A percentile compares a stretch with the other conserved stretches of the same genome.
Evolutionary conservation across 2,329 filamentous ascomycete species (phyloP).

Genomic region (Fusarium sp.): DNA sequence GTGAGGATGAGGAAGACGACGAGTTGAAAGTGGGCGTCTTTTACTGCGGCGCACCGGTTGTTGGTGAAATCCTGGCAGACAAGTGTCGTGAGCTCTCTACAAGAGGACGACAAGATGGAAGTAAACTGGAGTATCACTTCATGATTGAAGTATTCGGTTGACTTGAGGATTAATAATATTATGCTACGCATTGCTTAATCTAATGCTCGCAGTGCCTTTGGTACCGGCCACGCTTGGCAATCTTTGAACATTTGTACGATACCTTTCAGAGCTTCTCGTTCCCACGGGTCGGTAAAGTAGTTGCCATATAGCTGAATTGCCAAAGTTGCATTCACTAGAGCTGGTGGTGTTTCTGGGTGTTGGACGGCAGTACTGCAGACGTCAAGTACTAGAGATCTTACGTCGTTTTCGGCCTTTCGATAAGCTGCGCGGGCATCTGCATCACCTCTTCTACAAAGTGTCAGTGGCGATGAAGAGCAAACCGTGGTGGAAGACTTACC

Average conservation of each 20-base stretch:
- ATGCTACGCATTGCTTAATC: background rate
- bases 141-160: slow-evolving; percentile 65
- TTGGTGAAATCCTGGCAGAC: slow-evolving; percentile 64
- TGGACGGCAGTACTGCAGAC: slow-evolving; percentile 34
- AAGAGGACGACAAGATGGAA: slow-evolving; percentile 59
- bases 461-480: slow-evolving; percentile 1
- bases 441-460: background rate
- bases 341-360: slow-evolving; percentile 21
- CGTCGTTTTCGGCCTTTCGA: slow-evolving; percentile 25
- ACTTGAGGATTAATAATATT: background rate
- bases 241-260: slow-evolving; percentile 33
- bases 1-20: slow-evolving; percentile 36
- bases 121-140: slow-evolving; percentile 63
- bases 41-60: slow-evolving; percentile 63
- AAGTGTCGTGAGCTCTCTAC: slow-evolving; percentile 59
- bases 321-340: slow-evolving; percentile 30
- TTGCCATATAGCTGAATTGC: slow-evolving; percentile 32
- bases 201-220: slow-evolving; percentile 14
- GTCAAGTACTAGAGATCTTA: slow-evolving; percentile 26
- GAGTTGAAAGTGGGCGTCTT: slow-evolving; percentile 62
- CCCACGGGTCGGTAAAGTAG: slow-evolving; percentile 38
- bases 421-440: slow-evolving; percentile 24
- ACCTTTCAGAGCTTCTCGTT: slow-evolving; percentile 27
- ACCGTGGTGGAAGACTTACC: background rate
- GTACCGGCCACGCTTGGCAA: slow-evolving; percentile 34